These are phyloP conservation scores for Colletotrichum sp. DNA, from an alignment of 2,329 filamentous ascomycete genomes.

Conservation along the genomic window DNA sequence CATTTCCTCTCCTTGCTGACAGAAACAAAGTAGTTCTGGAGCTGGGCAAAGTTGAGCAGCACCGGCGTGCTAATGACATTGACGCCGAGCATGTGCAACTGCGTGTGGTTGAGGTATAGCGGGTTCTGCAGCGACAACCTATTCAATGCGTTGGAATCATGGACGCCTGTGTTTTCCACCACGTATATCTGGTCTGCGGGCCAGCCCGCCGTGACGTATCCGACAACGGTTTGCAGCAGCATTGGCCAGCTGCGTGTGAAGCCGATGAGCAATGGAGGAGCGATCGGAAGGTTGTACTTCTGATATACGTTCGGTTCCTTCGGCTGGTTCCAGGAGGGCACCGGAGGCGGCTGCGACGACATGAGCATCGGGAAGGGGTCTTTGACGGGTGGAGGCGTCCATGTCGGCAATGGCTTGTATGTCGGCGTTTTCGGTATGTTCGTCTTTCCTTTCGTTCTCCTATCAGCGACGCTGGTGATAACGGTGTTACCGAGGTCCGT, in stretches of 20 bases:
- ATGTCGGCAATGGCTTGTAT: conserved; percentile 8
- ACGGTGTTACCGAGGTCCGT: not conserved
- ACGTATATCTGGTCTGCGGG: conserved; percentile 61
- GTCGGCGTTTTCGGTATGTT: not conserved
- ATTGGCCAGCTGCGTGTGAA: conserved; percentile 63
- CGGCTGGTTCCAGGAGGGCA: conserved; percentile 50
- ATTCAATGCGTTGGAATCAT: conserved; percentile 53
- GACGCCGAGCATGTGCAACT: conserved; percentile 54
- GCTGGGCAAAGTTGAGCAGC: conserved; percentile 57
- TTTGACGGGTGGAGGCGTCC: conserved; percentile 39
- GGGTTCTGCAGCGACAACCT: conserved; percentile 58
- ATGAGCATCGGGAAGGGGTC: conserved; percentile 48
- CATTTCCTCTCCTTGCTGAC: conserved; percentile 48
- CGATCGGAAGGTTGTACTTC: conserved; percentile 39
- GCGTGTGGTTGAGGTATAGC: conserved; percentile 58
- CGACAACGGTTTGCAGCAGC: conserved; percentile 59
- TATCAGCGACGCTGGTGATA: not conserved
- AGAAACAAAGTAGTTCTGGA: conserved; percentile 59
- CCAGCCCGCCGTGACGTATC: conserved; percentile 65
- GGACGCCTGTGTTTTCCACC: conserved; percentile 63
- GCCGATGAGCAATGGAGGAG: conserved; percentile 60
- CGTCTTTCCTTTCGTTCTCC: not conserved
- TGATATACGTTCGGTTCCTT: conserved; percentile 36
- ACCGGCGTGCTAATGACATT: conserved; percentile 56
- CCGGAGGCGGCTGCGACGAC: conserved; percentile 39